Evolutionary conservation across 2,329 filamentous ascomycete species (phyloP), one percentile per base, ranked within the genome.

Genomic region (Stachybotrys echinatus): DNA sequence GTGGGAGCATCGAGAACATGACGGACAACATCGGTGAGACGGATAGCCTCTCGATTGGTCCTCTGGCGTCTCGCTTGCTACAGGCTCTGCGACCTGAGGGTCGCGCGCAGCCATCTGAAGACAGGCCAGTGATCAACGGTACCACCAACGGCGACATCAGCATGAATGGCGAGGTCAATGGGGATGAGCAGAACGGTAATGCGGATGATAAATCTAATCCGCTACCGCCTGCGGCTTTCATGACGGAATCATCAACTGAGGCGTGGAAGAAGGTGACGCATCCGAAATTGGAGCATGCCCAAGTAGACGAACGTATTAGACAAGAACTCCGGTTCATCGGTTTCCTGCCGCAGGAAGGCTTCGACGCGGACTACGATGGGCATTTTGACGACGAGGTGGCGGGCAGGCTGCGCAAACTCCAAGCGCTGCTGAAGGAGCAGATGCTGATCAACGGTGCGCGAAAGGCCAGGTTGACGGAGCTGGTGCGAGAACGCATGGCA

Each of bases 341-440:
- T 12, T 88, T 99, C 60, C 75, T 97, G 17, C 83, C 88, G 0
- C 73, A 79, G 4, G 87, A 89, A 47, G 68, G 67, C 22, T 74
- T 75, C 42, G 74, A 77, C 34, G 85, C 88, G 12, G 88, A 96
- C 56, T 97, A 92, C 68, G 89, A 95, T 60, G 87, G 84, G 1
- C 89, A 95, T 65, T 91, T 85, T 58, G 94, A 99, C 63, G 94
- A 99, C 65, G 92, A 96, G 66, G 88, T 99, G 38, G 89, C 92
- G 6, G 92, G 89, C 45, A 88, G 94, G 19, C 74, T 99, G 20
- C 90, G 94, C 12, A 83, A 90, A 21, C 77, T 99, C 2, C 94
- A 99, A 64, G 77, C 81, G 48, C 85, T 89, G 47, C 79, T 99
- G 3, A 87, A 89, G 57, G 84, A 91, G 52, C 87, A 94, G 64